phyloP scores from a whole-genome alignment of 2,329 filamentous ascomycete genomes.

The Dendryphion nanum region DNA sequence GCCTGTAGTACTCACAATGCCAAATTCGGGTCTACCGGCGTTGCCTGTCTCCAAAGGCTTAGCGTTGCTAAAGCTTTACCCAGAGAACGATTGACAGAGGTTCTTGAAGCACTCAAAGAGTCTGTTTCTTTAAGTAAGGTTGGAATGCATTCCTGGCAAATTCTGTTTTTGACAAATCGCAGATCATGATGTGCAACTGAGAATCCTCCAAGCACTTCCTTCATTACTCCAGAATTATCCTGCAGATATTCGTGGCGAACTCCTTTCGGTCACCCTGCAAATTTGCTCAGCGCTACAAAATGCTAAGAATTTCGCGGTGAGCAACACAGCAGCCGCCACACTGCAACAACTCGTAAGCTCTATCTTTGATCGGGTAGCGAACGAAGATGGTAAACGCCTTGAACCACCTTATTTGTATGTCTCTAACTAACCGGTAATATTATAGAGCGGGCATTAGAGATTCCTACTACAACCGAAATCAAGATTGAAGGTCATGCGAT shows the following conservation, averaged over 20 bases:
- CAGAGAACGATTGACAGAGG: constrained; percentile 74
- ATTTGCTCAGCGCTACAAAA: constrained; percentile 89
- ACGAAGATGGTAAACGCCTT: constrained; percentile 70
- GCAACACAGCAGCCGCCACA: constrained; percentile 94
- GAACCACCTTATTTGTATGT: neutral
- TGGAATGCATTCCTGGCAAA: neutral
- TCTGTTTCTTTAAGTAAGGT: constrained; percentile 69
- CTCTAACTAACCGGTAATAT: neutral
- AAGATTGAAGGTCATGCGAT: constrained; percentile 64
- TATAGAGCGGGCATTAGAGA: constrained; percentile 44
- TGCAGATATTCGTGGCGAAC: constrained; percentile 72
- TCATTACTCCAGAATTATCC: constrained; percentile 89
- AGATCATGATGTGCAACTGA: constrained; percentile 87
- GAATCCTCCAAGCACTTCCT: constrained; percentile 89
- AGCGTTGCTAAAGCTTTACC: constrained; percentile 81
- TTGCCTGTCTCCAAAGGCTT: constrained; percentile 84
- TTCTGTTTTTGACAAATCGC: neutral
- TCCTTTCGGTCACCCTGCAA: constrained; percentile 79
- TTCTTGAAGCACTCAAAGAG: constrained; percentile 83
- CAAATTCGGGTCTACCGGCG: constrained; percentile 84
- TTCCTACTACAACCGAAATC: constrained; percentile 64
- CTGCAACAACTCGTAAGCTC: constrained; percentile 89
- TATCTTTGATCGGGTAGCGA: constrained; percentile 86
- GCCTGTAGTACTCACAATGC: constrained; percentile 87
- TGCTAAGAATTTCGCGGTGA: constrained; percentile 90